Conservation (phyloP, 495 filamentous ascomycete genomes). For the Aspergillus homomorphus region DNA sequence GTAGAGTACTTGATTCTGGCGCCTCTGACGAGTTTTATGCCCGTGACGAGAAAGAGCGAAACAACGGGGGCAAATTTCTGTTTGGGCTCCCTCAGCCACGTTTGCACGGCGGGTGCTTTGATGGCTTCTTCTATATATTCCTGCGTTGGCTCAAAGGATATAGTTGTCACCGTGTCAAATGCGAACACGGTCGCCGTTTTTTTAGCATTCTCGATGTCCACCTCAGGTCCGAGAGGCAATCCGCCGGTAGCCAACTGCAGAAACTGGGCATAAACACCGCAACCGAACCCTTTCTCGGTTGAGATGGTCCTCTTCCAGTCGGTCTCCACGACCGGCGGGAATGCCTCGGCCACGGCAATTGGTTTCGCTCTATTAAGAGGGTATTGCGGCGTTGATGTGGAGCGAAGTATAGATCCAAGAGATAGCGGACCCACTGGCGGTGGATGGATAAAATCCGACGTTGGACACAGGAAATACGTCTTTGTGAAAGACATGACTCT, state of each 20-base stretch:
- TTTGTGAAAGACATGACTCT: constrained; percentile 21
- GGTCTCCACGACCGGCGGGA: constrained; percentile 28
- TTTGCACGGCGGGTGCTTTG: constrained; percentile 29
- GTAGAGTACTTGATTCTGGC: constrained; percentile 30
- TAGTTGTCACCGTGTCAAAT: constrained; percentile 27
- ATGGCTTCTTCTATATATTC: constrained; percentile 28
- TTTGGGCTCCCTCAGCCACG: constrained; percentile 26
- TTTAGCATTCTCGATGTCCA: constrained; percentile 20
- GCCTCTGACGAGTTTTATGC: constrained; percentile 32
- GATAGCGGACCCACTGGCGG: constrained; percentile 29
- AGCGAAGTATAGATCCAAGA: constrained; percentile 35
- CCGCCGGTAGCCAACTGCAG: constrained; percentile 29
- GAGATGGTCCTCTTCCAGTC: constrained; percentile 32
- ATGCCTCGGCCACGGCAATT: constrained; percentile 23
- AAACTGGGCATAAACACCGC: constrained; percentile 33
- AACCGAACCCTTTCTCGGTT: constrained; percentile 19
- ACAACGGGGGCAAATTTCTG: constrained; percentile 21
- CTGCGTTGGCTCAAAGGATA: constrained; percentile 27
- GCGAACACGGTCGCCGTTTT: constrained; percentile 21
- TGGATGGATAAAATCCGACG: constrained; percentile 32
- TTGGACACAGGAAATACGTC: constrained; percentile 28
- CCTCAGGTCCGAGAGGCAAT: constrained; percentile 22
- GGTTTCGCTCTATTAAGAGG: constrained; percentile 23
- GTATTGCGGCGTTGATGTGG: constrained; percentile 31
- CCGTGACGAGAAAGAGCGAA: constrained; percentile 28